Base-by-base conservation (phyloP, 2,329 filamentous ascomycete species). In the Colletotrichum sp. region DNA sequence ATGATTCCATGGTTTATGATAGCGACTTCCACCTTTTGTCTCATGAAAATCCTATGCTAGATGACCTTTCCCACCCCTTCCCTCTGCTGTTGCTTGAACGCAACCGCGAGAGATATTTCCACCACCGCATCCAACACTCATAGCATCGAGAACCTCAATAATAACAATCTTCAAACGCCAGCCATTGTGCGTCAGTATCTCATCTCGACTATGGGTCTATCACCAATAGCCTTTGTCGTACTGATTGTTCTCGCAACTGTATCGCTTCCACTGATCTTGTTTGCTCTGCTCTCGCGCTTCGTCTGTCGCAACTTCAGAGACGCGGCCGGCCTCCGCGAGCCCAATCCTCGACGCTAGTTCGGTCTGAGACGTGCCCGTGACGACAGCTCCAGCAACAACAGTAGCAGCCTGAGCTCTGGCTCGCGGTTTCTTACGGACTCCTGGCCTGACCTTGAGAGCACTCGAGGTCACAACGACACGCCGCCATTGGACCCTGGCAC, bases 361-460 rank as follows among this genome's bases (percentile, higher is more conserved):
- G 75, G 75, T 28, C 55, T 74, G 26, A 52, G 71, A 21, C 71
- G 71, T 28, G 10, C 26, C 59, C 62, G 28, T 8, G 73, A 71
- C 7, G 21, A 5, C n/a, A 28, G 44, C 68, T 59, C 32, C 64
- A 32, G 26, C 26, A 21, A 32, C 26, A 24, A n/a, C 52, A 28
- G 34, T 15, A 55, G 65, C 44, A 76, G 64, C 63, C 39, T 76
- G 26, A 13, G 32, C 6, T 64, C n/a, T 24, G 49, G 49, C 44
- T 36, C 65, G 26, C 71, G 71, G n/a, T 21, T 16, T 16, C 57
- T 32, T 28, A 39, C 34, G 21, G 84, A 86, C 75, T 83, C 82
- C 10, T 85, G 83, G 82, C 76, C 76, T 62, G 84, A 85, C 63
- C 80, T 85, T 18, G 83, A 83, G 80, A 84, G 82, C 65, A 36